These are phyloP conservation scores for Pythium monospermum DNA, from an alignment of 352 stramenopile genomes.

Conservation along the genomic window DNA sequence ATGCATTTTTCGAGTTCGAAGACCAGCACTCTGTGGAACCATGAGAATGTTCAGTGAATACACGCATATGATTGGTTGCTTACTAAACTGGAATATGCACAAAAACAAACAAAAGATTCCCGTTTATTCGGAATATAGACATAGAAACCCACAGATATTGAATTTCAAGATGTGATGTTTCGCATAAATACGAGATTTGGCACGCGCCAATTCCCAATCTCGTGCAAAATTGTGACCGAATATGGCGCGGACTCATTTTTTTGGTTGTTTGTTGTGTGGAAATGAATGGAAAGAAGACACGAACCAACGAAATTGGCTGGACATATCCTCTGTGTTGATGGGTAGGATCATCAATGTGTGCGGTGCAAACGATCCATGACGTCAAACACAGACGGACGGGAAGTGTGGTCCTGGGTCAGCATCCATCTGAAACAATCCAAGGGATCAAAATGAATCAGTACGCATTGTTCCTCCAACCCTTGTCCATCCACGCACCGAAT, in stretches of 20 bases:
- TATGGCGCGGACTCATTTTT: conserved; percentile 23
- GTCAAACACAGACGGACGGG: conserved; percentile 57
- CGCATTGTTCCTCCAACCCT: conserved; percentile 3
- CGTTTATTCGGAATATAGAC: neutral
- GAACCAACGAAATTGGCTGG: too few relatives aligned
- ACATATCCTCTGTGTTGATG: conserved; percentile 6
- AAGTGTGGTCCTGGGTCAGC: conserved; percentile 44
- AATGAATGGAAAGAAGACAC: neutral
- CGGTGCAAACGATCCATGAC: conserved; percentile 60
- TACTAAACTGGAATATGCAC: neutral
- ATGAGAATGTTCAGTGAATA: conserved; percentile 28
- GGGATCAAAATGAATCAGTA: conserved; percentile 15
- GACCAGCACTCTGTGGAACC: conserved; percentile 27
- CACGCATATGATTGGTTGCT: conserved; percentile 18
- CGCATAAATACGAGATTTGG: conserved; percentile 16
- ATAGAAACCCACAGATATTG: neutral
- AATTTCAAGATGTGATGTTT: neutral
- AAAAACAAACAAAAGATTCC: conserved; percentile 7
- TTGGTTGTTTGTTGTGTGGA: too few relatives aligned
- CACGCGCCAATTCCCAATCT: conserved; percentile 8
- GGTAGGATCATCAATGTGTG: conserved; percentile 20
- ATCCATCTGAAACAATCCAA: conserved; percentile 46
- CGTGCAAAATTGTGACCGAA: neutral
- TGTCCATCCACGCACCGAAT: conserved; percentile 64
- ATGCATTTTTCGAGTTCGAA: conserved; percentile 5